phyloP scores from a whole-genome alignment of 345 rosid genomes.

The Reutealis trisperma region DNA sequence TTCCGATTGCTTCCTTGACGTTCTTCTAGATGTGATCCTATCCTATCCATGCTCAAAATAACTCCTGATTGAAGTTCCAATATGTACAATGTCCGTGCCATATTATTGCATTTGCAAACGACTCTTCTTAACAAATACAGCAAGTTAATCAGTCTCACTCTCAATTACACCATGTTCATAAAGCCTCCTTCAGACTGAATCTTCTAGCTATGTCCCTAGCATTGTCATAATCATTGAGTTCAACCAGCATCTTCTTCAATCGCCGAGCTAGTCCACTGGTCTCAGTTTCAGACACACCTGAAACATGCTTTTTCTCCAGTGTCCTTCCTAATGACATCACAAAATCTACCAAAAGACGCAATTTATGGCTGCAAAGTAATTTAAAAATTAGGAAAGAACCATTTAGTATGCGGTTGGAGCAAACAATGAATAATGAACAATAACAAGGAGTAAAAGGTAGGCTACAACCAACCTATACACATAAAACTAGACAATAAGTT shows the following conservation, averaged over 20 bases:
- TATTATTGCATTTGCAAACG: neutral
- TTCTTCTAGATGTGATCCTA: conserved; percentile 1
- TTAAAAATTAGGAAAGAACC: neutral
- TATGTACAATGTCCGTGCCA: neutral
- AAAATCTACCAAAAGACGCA: conserved; percentile 80
- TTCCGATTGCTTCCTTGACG: neutral
- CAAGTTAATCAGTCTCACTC: neutral
- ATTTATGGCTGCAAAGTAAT: conserved; percentile 53
- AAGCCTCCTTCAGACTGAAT: conserved; percentile 78
- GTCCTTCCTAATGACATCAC: conserved; percentile 51
- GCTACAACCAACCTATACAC: neutral
- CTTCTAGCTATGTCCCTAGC: conserved; percentile 70
- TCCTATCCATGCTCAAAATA: neutral
- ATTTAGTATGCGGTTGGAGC: neutral
- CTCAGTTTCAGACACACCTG: conserved; percentile 57
- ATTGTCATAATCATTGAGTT: conserved; percentile 79
- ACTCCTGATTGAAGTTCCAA: neutral
- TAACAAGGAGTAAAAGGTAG: neutral
- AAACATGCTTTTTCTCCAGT: conserved; percentile 55
- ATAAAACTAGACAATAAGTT: no score
- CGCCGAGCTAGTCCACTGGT: conserved; percentile 74
- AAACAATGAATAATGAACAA: neutral
- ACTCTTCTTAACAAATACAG: neutral
- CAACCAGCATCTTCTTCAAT: conserved; percentile 81
- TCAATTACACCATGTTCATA: conserved; percentile 32